Evolutionary conservation across 208 protist genomes (phyloP).

Genomic region (Acanthamoeba lenticulata): DNA sequence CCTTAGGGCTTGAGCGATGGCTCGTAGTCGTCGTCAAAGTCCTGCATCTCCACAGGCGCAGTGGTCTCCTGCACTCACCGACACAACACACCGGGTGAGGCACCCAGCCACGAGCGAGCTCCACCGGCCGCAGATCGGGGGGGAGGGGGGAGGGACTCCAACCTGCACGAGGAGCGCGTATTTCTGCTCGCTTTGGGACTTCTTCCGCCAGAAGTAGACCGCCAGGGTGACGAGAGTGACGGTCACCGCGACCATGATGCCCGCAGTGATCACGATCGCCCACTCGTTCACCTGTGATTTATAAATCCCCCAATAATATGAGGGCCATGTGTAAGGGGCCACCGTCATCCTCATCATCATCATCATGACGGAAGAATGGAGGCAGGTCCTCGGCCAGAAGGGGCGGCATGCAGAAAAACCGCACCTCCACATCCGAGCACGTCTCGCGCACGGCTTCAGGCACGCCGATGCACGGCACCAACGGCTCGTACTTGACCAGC

Average conservation of each 20-base stretch:
- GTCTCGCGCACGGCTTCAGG: neutral
- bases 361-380: too few relatives aligned
- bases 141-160: neutral
- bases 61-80: neutral
- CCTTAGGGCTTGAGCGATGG: slow-evolving; percentile 40
- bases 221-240: slow-evolving; percentile 40
- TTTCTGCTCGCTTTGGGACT: slow-evolving; percentile 47
- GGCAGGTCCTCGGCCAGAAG: too few relatives aligned
- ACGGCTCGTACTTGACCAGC: slow-evolving; percentile 4
- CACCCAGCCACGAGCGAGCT: neutral
- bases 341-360: too few relatives aligned
- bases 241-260: neutral
- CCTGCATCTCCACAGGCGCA: slow-evolving; percentile 61
- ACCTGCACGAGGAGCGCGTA: slow-evolving; percentile 62
- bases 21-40: slow-evolving; percentile 7
- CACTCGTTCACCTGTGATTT: slow-evolving; percentile 52
- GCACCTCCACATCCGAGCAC: slow-evolving; percentile 35
- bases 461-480: slow-evolving; percentile 39
- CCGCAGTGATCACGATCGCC: slow-evolving; percentile 35
- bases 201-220: slow-evolving; percentile 66
- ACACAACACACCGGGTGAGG: neutral
- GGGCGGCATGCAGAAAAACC: neutral
- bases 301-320: neutral
- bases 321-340: too few relatives aligned
- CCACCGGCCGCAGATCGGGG: neutral